Base-by-base conservation (phyloP, 495 filamentous ascomycete species). In the Tuber brumale region DNA sequence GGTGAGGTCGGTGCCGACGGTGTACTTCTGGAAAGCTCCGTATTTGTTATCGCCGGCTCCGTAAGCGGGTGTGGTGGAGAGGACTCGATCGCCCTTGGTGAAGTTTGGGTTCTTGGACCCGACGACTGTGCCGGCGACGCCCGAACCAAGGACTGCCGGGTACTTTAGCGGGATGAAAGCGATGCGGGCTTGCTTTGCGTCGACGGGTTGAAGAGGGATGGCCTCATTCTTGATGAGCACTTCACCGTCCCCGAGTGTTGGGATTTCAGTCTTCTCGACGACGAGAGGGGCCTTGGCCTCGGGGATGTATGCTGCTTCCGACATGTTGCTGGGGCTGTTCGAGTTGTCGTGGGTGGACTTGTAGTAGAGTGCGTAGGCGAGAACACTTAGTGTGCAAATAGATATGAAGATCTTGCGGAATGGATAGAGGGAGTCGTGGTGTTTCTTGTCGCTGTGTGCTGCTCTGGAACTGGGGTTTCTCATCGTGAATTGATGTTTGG, bases 21-120 rank as follows among this genome's bases (percentile, higher is more conserved):
- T 75, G 71, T 84, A 84, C 72, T 81, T 74, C 70, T 85, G 84
- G 73, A 77, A 84, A 4, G 80, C 72, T 10, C 84, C 84, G 71
- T 82, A 80, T 39, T 77, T 43, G 42, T 83, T 80, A 72, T 77
- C 78, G 3, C 42, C 70, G 9, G 69, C 57, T 10, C 39, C 44
- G 44, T 43, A 69, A 16, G 74, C 71, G 23, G 76, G 69, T 12
- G 39, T 31, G 57, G 48, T 27, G 21, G 74, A 70, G n/a, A 78
- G 77, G 18, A 84, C 75, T 12, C 76, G 73, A 69, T 84, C 83
- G 3, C 84, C 84, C 45, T 46, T 44, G 43, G 74, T 75, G 72
- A 84, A 75, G 19, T 69, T 45, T 37, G 72, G 73, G 21, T 82
- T 80, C 12, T 79, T 71, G 21, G 81, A 76, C 14, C 80, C 82